Evolutionary conservation across 2,329 filamentous ascomycete species (phyloP).

Genomic region (Botrytis medusae): DNA sequence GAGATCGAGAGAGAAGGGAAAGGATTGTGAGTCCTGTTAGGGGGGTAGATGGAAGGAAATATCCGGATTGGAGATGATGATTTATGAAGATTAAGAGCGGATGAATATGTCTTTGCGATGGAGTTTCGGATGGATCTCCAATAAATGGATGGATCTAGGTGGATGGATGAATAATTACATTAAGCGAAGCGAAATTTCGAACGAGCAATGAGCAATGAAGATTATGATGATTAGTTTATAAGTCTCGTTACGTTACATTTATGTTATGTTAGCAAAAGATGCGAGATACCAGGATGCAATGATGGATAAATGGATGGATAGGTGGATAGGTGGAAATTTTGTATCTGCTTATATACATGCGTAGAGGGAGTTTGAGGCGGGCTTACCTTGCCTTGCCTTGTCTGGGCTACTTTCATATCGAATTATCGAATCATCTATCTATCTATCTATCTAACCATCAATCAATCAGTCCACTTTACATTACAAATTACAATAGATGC

Average conservation of each 20-base stretch:
- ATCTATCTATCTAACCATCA: too few species aligned
- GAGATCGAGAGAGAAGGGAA: slow-evolving; percentile 29
- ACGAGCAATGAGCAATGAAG: neutral
- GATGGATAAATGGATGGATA: neutral
- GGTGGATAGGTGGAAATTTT: neutral
- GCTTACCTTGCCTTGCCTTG: neutral
- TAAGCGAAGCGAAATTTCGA: neutral
- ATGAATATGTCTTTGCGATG: neutral
- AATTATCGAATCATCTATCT: too few species aligned
- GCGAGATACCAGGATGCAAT: neutral
- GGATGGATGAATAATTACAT: neutral
- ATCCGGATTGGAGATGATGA: slow-evolving; percentile 26
- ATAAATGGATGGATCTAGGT: neutral
- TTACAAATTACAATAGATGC: neutral
- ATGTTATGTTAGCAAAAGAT: neutral
- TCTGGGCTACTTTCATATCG: too few species aligned
- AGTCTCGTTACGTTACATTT: neutral
- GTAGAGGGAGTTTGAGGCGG: neutral
- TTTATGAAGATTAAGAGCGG: neutral
- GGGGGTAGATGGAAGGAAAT: slow-evolving; percentile 38
- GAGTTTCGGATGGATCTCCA: neutral
- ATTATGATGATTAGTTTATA: neutral
- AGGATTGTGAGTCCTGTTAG: slow-evolving; percentile 32
- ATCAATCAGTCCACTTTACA: neutral
- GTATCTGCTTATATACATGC: neutral